Conservation (phyloP, 805 yeast genomes). For the Candida coleopterorum region DNA sequence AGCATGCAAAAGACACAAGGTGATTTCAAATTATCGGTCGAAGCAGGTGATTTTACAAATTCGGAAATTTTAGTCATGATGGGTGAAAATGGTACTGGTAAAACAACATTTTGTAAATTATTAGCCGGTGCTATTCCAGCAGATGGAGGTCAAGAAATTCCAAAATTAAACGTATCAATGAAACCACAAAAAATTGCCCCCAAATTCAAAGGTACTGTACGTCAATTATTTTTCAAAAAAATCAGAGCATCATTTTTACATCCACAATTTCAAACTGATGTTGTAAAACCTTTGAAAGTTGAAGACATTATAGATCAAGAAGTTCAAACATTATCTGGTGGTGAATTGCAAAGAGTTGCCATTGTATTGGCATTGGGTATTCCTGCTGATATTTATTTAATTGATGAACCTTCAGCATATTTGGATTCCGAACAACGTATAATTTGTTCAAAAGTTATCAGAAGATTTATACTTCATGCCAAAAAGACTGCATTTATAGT, state of each 20-base stretch:
- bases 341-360: conserved; percentile 99
- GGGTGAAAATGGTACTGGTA: conserved; percentile 99
- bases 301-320: conserved; percentile 96
- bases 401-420: conserved; percentile 99
- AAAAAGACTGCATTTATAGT: conserved; percentile 99
- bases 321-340: conserved; percentile 96
- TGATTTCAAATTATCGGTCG: conserved; percentile 81
- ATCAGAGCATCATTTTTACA: conserved; percentile 89
- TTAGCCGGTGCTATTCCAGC: conserved; percentile 91
- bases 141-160: conserved; percentile 74
- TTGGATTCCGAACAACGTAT: conserved; percentile 99
- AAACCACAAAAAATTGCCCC: conserved; percentile 99
- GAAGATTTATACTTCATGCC: conserved; percentile 92
- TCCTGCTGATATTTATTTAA: conserved; percentile 92
- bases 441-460: conserved; percentile 95
- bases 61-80: conserved; percentile 97
- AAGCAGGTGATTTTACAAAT: conserved; percentile 88
- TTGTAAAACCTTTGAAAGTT: conserved; percentile 88
- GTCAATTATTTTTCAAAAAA: conserved; percentile 95
- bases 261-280: conserved; percentile 98
- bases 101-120: conserved; percentile 93
- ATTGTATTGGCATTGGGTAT: conserved; percentile 91
- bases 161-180: conserved; percentile 90
- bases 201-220: conserved; percentile 96
- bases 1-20: conserved; percentile 89